These are phyloP conservation scores for Aquilaria sinensis DNA, from an alignment of 345 rosid species.

Conservation along the genomic window DNA sequence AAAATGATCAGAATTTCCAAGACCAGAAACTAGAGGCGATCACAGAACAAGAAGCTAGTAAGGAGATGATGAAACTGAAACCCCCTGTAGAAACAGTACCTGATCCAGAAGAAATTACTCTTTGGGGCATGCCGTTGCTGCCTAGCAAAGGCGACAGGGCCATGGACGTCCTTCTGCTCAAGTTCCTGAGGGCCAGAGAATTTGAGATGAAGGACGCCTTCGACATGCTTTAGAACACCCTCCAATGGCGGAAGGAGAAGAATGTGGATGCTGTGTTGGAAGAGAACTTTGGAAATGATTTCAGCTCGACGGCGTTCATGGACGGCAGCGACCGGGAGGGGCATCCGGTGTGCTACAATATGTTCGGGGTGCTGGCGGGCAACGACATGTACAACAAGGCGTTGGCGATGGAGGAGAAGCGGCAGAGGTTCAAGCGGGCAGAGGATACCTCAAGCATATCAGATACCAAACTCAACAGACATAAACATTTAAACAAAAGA, in stretches of 20 bases:
- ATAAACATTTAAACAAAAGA: too few relatives aligned
- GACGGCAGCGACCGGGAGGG: constrained; percentile 34
- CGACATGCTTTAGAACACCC: too few relatives aligned
- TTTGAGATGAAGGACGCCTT: too few relatives aligned
- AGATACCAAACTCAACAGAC: too few relatives aligned
- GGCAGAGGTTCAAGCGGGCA: constrained; percentile 27
- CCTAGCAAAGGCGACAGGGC: too few relatives aligned
- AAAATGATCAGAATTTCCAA: too few relatives aligned
- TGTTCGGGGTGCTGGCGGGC: constrained; percentile 33
- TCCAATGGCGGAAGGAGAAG: constrained; percentile 35
- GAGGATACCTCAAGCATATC: too few relatives aligned
- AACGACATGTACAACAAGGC: constrained; percentile 32
- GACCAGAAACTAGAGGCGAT: neutral
- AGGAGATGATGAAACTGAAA: constrained; percentile 16
- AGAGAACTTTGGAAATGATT: constrained; percentile 34
- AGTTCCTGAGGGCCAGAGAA: too few relatives aligned
- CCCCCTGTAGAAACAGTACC: too few relatives aligned
- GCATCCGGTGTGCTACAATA: constrained; percentile 4
- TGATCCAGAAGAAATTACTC: too few relatives aligned
- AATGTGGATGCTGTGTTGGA: constrained; percentile 38
- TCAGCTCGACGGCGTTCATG: constrained; percentile 26
- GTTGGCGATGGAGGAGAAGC: constrained; percentile 35
- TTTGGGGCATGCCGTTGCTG: too few relatives aligned
- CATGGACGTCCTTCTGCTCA: too few relatives aligned
- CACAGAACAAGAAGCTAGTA: neutral